phyloP scores from a whole-genome alignment of 495 filamentous ascomycete genomes.

The Hypoxylon intermedium region DNA sequence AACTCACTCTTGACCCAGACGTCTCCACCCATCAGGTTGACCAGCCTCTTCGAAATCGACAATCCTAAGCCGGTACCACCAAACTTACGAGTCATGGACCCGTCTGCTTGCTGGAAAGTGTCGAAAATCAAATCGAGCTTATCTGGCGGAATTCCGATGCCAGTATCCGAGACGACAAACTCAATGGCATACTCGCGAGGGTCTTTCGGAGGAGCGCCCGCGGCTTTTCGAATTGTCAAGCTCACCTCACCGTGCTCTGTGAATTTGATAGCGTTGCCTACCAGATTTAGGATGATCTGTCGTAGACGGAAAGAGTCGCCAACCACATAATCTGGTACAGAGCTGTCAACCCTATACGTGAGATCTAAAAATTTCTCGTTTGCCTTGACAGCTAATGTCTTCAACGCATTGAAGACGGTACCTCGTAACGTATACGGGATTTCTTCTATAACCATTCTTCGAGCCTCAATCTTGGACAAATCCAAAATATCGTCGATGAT shows the following conservation, averaged over 20 bases:
- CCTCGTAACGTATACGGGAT: slow-evolving; percentile 95
- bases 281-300: slow-evolving; percentile 88
- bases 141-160: slow-evolving; percentile 94
- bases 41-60: slow-evolving; percentile 94
- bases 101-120: slow-evolving; percentile 99
- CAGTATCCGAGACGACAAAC: slow-evolving; percentile 96
- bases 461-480: slow-evolving; percentile 98
- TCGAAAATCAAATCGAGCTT: slow-evolving; percentile 99
- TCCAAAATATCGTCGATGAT: slow-evolving; percentile 99
- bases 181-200: slow-evolving; percentile 89
- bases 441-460: slow-evolving; percentile 99
- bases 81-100: slow-evolving; percentile 95
- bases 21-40: slow-evolving; percentile 96
- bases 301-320: slow-evolving; percentile 96
- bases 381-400: slow-evolving; percentile 95
- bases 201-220: slow-evolving; percentile 63
- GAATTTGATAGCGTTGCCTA: slow-evolving; percentile 91
- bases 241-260: slow-evolving; percentile 98
- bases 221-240: slow-evolving; percentile 82
- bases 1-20: slow-evolving; percentile 97
- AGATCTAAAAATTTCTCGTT: slow-evolving; percentile 95
- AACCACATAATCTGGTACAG: slow-evolving; percentile 94
- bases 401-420: slow-evolving; percentile 96
- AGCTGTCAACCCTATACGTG: slow-evolving; percentile 91
- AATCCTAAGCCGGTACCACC: slow-evolving; percentile 95